These are phyloP conservation scores for Cicer yamashitae DNA, from an alignment of 306 rosid species.

Conservation along the genomic window DNA sequence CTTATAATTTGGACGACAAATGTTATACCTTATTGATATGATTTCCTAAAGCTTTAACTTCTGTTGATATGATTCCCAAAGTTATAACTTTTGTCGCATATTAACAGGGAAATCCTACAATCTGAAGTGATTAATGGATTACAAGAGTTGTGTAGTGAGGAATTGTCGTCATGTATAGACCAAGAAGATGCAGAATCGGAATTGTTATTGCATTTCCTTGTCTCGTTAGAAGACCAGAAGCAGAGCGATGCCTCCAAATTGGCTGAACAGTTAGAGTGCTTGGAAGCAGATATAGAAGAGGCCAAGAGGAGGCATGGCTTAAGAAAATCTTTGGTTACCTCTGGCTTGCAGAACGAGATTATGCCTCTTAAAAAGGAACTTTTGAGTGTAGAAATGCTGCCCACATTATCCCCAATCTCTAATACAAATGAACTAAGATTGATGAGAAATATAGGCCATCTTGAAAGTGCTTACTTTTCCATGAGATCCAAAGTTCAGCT, in stretches of 20 bases:
- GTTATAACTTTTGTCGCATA: conserved; percentile 44
- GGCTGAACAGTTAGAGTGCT: conserved; percentile 62
- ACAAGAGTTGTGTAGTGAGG: conserved; percentile 58
- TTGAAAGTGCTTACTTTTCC: conserved; percentile 86
- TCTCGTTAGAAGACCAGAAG: conserved; percentile 63
- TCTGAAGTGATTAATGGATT: conserved; percentile 77
- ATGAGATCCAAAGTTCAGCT: conserved; percentile 78
- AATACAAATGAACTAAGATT: conserved; percentile 58
- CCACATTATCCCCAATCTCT: conserved; percentile 46
- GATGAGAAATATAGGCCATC: conserved; percentile 64
- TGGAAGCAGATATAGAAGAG: conserved; percentile 85
- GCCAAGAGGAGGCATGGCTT: conserved; percentile 68
- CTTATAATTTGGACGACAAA: conserved; percentile 39
- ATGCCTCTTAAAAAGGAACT: conserved; percentile 48
- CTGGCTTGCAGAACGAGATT: conserved; percentile 47
- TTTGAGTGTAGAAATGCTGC: conserved; percentile 51
- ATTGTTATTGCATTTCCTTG: conserved; percentile 73
- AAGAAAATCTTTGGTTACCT: background rate
- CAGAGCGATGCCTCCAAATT: conserved; percentile 73
- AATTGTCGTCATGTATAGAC: conserved; percentile 65
- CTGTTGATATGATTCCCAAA: conserved; percentile 34
- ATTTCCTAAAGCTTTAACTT: conserved; percentile 2
- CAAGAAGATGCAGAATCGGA: conserved; percentile 79
- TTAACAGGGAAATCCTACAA: conserved; percentile 85
- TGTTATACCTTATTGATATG: conserved; percentile 11